These are phyloP conservation scores for Termitomyces heimii DNA, from an alignment of 768 basidiomycete species.

Conservation along the genomic window DNA sequence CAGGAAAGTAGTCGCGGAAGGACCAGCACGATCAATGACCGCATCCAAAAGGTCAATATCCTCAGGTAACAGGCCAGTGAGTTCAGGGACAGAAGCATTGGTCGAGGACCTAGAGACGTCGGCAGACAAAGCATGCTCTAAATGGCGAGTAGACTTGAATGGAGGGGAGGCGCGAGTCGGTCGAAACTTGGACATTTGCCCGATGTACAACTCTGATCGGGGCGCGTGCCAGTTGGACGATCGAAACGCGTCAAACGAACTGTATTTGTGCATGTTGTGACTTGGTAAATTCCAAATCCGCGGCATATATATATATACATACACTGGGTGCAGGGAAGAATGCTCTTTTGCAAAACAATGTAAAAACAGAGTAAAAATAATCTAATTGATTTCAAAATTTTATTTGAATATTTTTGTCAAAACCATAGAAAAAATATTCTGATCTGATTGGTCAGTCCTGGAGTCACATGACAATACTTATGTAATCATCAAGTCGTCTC, in stretches of 20 bases:
- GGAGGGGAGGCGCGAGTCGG: conserved; percentile 46
- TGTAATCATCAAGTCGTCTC: no score
- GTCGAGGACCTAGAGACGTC: conserved; percentile 37
- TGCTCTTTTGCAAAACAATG: no score
- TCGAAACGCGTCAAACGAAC: conserved; percentile 6
- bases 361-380: no score
- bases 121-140: conserved; percentile 12
- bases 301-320: background rate
- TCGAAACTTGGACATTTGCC: conserved; percentile 39
- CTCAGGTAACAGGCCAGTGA: conserved; percentile 40
- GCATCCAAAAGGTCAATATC: conserved; percentile 73
- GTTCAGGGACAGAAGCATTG: conserved; percentile 37
- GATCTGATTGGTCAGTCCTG: no score
- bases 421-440: no score
- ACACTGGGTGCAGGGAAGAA: no score
- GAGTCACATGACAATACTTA: no score
- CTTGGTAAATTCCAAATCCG: no score
- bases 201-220: background rate
- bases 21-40: conserved; percentile 63
- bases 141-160: conserved; percentile 22
- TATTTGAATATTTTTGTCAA: no score
- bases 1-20: conserved; percentile 68
- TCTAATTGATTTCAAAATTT: no score
- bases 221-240: background rate
- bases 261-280: conserved; percentile 8